Evolutionary conservation across 2,329 filamentous ascomycete species (phyloP).

Genomic region (Penicillium sp.): DNA sequence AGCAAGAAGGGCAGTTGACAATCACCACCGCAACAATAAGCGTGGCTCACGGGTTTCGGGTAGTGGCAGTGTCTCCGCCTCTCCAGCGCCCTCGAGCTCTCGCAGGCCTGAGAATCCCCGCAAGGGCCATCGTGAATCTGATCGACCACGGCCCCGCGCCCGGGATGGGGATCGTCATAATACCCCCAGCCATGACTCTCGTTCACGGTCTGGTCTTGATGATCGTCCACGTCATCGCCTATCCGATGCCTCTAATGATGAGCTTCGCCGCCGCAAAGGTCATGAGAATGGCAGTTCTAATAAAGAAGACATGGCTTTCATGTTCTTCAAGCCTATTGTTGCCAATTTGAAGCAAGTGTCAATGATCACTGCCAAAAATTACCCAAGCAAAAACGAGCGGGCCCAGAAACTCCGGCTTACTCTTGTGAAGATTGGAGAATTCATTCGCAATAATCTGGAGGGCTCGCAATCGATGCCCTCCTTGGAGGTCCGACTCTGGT

Average conservation of each 20-base stretch:
- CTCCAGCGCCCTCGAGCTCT: conserved; percentile 42
- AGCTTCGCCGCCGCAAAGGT: conserved; percentile 35
- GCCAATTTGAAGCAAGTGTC: conserved; percentile 45
- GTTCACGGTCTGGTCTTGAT: conserved; percentile 36
- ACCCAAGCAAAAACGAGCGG: conserved; percentile 44
- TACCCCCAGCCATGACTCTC: conserved; percentile 41
- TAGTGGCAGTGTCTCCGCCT: conserved; percentile 44
- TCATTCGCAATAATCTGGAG: conserved; percentile 42
- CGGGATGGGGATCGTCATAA: conserved; percentile 46
- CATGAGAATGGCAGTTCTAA: conserved; percentile 37
- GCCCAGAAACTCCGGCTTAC: conserved; percentile 44
- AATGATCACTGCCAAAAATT: conserved; percentile 45
- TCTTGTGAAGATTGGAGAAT: conserved; percentile 46
- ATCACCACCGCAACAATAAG: conserved; percentile 93
- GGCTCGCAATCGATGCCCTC: conserved; percentile 39
- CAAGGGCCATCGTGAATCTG: conserved; percentile 43
- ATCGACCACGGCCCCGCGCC: conserved; percentile 42
- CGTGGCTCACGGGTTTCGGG: conserved; percentile 50
- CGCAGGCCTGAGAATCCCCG: conserved; percentile 23
- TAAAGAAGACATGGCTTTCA: conserved; percentile 41
- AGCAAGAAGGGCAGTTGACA: conserved; percentile 78
- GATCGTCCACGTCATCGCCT: conserved; percentile 33
- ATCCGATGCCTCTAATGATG: conserved; percentile 36
- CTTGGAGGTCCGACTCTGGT: conserved; percentile 47
- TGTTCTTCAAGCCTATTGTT: conserved; percentile 48